Base-by-base conservation (phyloP, 2,329 filamentous ascomycete genomes). In the Septoria linicola region DNA sequence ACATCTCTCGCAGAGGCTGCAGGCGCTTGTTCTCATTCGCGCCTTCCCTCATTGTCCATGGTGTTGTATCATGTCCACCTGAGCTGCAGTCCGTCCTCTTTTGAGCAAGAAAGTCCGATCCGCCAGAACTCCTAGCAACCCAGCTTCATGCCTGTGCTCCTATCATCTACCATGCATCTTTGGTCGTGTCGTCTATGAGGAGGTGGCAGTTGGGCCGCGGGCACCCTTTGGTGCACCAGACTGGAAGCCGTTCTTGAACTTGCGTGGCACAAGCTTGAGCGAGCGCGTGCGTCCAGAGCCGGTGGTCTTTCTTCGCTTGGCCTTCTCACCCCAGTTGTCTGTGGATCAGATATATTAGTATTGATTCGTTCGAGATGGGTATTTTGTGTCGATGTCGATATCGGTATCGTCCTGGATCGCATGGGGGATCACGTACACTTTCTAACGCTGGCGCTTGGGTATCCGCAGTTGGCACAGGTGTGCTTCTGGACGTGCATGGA, bases 321-420 rank as follows among this genome's bases (percentile, higher is more conserved):
- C 92, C 88, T 99, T 99, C 85, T 97, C 92, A 77, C 88, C 84
- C 93, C 93, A 99, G 88, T 99, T 96, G 87, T 86, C 92, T 97
- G 73, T 73, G 34, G 14, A 36, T 14, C 23, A 21, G 36, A 32
- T 37, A 30, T 51, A 44, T 60, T 54, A 60, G 58, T 58, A 30
- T 32, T n/a, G 44, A 41, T 13, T 44, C 25, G 25, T 17, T 16
- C 31, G 37, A 23, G 14, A 39, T 8, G 3, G 16, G 10, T n/a
- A 19, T 21, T 13, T 39, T 20, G 49, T 11, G 8, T 35, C 17
- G 40, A 32, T 42, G 40, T 46, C 43, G 37, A 50, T 35, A 46
- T 46, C 39, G 49, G 35, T 32, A 25, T 17, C 30, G 46, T 35
- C 20, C 37, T 25, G 17, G 41, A 25, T 40, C 35, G 27, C 16